Base-by-base conservation (phyloP, 805 yeast species). In the Ogataea wickerhamii region DNA sequence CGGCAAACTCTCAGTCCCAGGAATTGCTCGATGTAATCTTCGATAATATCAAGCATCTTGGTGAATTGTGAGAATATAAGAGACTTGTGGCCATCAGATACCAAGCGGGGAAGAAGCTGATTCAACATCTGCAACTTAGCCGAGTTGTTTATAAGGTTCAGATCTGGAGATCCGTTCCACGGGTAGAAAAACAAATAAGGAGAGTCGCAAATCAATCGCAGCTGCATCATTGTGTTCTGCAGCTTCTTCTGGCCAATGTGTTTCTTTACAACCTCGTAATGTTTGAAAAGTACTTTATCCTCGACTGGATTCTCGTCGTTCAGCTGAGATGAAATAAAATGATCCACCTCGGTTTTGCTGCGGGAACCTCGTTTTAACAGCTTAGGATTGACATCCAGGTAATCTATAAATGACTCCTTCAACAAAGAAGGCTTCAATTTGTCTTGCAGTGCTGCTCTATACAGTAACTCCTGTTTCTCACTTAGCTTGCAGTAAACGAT, bases 11-110 rank as follows among this genome's bases (percentile, higher is more conserved):
- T 51, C 38, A 77, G 59, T 0, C 61, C 61, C 16, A 76, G 66
- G 32, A 68, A 61, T 4, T 67, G 73, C 21, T 48, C 49, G 41
- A 85, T 73, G 77, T 86, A 87, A 52, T 86, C 93, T 47, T 79
- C 80, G 0, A 93, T 52, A 10, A 93, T 61, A 49, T 91, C 95
- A n/a, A 93, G 67, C 77, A 84, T 80, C 23, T 68, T 71, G 2
- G 93, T 78, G 59, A 93, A 91, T 57, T 93, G 98, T 1, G 94
- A 77, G 58, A 93, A 93, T 1, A 93, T 76, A 31, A 93, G 67
- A 0, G 87, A 73, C 53, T 85, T 86, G 59, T 87, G 96, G 3
- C 47, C 48, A 10, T 45, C 44, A 3, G 35, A 18, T 1, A 80
- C 44, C 19, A 91, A 61, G 19, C 60, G 60, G 0, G 75, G 68